These are phyloP conservation scores for Cyclanthera cordifolia DNA, from an alignment of 306 rosid species.

Conservation along the genomic window DNA sequence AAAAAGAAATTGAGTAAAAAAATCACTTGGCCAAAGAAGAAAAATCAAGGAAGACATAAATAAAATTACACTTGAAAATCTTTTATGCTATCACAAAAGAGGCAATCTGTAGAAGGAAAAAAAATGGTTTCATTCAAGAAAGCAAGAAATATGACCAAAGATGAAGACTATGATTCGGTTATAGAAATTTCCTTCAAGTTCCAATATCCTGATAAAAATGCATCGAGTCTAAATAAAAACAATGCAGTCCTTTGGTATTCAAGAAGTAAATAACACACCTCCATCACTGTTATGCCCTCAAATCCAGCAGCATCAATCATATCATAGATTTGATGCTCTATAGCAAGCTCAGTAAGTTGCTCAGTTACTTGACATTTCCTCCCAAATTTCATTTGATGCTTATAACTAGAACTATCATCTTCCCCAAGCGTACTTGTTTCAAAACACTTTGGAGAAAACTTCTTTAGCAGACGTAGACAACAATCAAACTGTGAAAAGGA, in stretches of 20 bases:
- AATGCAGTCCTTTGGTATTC: background rate
- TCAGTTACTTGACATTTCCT: slow-evolving; percentile 36
- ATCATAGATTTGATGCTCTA: slow-evolving; percentile 62
- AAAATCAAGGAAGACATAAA: too few relatives aligned
- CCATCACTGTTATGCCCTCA: slow-evolving; percentile 48
- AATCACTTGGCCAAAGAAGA: too few relatives aligned
- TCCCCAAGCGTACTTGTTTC: slow-evolving; percentile 28
- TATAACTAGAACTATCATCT: slow-evolving; percentile 30
- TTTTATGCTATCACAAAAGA: too few relatives aligned
- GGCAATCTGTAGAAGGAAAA: too few relatives aligned
- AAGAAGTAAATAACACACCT: slow-evolving; percentile 36
- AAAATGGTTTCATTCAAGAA: too few relatives aligned
- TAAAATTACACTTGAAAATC: too few relatives aligned
- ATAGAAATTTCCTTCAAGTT: background rate
- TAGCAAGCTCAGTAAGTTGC: slow-evolving; percentile 69
- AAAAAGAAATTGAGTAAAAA: too few relatives aligned
- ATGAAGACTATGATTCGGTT: too few relatives aligned
- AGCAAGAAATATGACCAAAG: too few relatives aligned
- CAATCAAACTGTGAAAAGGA: slow-evolving; percentile 31
- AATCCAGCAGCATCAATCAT: slow-evolving; percentile 64
- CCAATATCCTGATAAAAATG: background rate
- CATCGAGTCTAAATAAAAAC: background rate
- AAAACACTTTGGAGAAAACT: slow-evolving; percentile 26
- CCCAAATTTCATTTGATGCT: slow-evolving; percentile 30
- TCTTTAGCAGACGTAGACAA: slow-evolving; percentile 42